Base-by-base conservation (phyloP, 768 basidiomycete species). In the Rhodotorula toruloides region DNA sequence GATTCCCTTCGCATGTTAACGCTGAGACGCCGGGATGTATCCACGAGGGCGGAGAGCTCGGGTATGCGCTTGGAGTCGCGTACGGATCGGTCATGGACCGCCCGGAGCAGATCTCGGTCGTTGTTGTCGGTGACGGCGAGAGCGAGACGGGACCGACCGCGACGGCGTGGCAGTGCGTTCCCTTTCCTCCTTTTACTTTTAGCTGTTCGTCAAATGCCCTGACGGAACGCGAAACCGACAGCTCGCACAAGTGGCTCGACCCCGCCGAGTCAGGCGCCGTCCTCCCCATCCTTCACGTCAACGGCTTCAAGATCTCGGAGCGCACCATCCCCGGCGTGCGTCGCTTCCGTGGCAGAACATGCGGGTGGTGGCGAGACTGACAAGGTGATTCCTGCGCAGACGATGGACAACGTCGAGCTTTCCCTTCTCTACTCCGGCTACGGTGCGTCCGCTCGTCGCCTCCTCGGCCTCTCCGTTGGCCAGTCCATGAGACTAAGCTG, bases 61-160 rank as follows among this genome's bases (percentile, higher is more conserved):
- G 91, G 13, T 94, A 93, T 71, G 90, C 90, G 7, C 84, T 92
- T 43, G 67, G 86, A 47, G 90, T 90, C 14, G 82, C 89, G 1
- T 93, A 89, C 74, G 91, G 91, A 42, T 86, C 88, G 32, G 85
- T 89, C 72, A 91, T 94, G 88, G 91, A 96, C 76, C 87, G 89
- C 69, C 91, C 90, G 13, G 82, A 92, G 74, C 84, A 91, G 25
- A 83, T 93, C 72, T 84, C 87, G 27, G 82, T 86, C 54, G 89
- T 87, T 66, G 81, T 93, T 39, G 79, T 94, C n/a, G 91, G 91
- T 31, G 90, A 92, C 67, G 91, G 90, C 36, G 91, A 93, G 78
- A 54, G 54, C 55, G 75, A 74, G 65, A 72, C 75, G 21, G 75
- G 76, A 47, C 78, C 79, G 12, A 79, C 79, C 19, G 77, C 79